Evolutionary conservation across 305 asterid genomes (phyloP), one percentile per base, ranked within the genome.

Genomic region (Rubia tinctorum): DNA sequence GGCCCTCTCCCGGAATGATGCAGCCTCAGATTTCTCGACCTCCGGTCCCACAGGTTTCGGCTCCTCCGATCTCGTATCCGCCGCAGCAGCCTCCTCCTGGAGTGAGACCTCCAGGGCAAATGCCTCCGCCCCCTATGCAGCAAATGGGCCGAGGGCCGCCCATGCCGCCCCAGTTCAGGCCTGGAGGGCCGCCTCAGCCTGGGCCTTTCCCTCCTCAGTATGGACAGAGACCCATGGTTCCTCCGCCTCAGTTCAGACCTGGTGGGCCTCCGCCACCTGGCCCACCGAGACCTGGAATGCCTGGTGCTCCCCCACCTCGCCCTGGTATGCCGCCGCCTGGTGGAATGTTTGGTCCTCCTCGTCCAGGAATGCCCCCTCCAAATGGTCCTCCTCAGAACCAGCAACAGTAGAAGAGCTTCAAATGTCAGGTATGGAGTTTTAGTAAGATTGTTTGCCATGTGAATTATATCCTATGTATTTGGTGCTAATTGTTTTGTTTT

Each of bases 1-100:
- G 98, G 14, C 98, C 98, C 0, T 87, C 94, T 3, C 96, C 97
- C 2, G 94, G 95, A 7, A 93, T 93, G 98, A 93, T 91, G 98
- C 98, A 91, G 85, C 98, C 98, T 10, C 97, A 93, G 86, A 85
- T 93, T 68, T 86, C 98, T 1, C 84, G 97, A 23, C 96, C 96
- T 5, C 75, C 79, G 6, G 25, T 79, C 30, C 92, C 92, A 8
- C 92, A 88, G 85, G 81, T 88, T 18, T 77, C 89, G 4, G 91
- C 78, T 1, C 88, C 90, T 2, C 95, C 98, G 0, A 79, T 89
- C 65, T 75, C 86, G 12, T 89, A 89, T 65, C 96, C 93, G 17
- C 88, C 69, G n/a, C 69, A 45, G 11, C 70, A 66, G 76, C 87
- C 84, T 78, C 90, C 82, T 15, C 81, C 82, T 17, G 91, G 65